These are phyloP conservation scores for Kandelia obovata DNA, from an alignment of 345 rosid species.

Conservation along the genomic window DNA sequence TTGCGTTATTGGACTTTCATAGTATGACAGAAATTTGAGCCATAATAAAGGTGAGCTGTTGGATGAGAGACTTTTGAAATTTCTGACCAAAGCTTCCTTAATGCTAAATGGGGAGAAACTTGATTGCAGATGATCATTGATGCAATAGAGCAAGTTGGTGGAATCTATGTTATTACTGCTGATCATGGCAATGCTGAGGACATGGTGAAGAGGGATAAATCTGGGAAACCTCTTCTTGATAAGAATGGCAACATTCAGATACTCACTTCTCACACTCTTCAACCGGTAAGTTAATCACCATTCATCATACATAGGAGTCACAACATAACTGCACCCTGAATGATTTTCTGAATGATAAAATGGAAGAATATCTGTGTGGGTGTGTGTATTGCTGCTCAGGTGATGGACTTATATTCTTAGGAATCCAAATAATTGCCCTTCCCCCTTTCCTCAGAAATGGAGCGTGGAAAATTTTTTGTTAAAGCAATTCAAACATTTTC, in stretches of 20 bases:
- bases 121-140: conserved; percentile 75
- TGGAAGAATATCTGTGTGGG: too few species aligned
- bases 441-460: too few species aligned
- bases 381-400: too few species aligned
- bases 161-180: conserved; percentile 88
- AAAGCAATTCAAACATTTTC: neutral
- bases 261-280: conserved; percentile 92
- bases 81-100: neutral
- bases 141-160: conserved; percentile 78
- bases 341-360: too few species aligned
- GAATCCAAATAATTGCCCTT: too few species aligned
- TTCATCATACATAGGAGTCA: neutral
- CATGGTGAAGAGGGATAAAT: conserved; percentile 89
- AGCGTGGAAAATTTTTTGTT: too few species aligned
- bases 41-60: too few species aligned
- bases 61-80: too few species aligned
- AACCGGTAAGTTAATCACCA: conserved; percentile 60
- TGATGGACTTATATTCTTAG: too few species aligned
- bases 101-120: conserved; percentile 2
- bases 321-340: too few species aligned
- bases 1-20: too few species aligned
- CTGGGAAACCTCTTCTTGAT: conserved; percentile 64
- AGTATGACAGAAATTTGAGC: too few species aligned
- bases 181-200: conserved; percentile 99
- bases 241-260: conserved; percentile 79